These are phyloP conservation scores for Nemania sp. DNA, from an alignment of 2,329 filamentous ascomycete species.

Conservation along the genomic window DNA sequence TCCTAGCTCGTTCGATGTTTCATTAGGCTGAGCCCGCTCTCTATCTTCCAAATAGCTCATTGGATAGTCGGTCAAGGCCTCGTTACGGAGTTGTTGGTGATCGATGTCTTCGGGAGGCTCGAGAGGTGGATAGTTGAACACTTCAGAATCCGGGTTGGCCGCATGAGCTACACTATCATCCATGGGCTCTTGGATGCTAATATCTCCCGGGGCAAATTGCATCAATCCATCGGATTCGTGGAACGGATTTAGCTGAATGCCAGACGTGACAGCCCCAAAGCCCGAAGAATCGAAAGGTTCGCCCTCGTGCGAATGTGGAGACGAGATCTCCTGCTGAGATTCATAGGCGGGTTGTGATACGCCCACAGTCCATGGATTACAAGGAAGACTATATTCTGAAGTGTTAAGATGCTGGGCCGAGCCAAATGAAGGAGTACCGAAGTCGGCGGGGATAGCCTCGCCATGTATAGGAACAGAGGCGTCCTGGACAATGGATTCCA, in stretches of 20 bases:
- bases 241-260: slow-evolving; percentile 1
- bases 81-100: slow-evolving; percentile 2
- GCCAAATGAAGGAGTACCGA: neutral
- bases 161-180: neutral
- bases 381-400: neutral
- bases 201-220: neutral
- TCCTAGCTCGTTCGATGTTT: slow-evolving; percentile 14
- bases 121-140: slow-evolving; percentile 29
- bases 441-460: neutral
- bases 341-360: neutral
- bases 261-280: neutral
- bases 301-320: neutral
- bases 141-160: neutral
- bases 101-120: slow-evolving; percentile 24
- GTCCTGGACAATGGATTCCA: neutral
- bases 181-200: neutral
- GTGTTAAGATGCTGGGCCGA: neutral
- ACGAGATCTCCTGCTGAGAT: neutral
- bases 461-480: neutral
- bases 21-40: slow-evolving; percentile 9
- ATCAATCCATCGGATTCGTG: neutral
- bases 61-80: slow-evolving; percentile 31
- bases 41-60: slow-evolving; percentile 29
- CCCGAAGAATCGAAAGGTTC: slow-evolving; percentile 6
- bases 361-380: neutral